phyloP scores from a whole-genome alignment of 2,329 filamentous ascomycete species.

The Fusarium sp. region DNA sequence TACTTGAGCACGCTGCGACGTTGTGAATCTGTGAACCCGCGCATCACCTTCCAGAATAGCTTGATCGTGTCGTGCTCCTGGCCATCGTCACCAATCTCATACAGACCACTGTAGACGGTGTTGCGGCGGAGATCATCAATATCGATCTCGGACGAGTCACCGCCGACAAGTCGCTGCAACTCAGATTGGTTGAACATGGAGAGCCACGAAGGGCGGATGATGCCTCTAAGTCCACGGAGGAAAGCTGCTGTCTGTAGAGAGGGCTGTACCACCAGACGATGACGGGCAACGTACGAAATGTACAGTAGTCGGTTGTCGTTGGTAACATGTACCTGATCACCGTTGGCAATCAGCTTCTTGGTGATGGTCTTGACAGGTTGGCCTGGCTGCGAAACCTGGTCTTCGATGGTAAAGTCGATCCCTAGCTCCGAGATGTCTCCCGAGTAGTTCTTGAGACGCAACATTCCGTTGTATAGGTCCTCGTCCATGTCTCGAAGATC shows the following conservation, averaged over 20 bases:
- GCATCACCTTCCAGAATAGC: constrained; percentile 93
- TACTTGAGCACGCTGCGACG: constrained; percentile 92
- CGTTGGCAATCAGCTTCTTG: constrained; percentile 80
- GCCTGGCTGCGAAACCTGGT: constrained; percentile 66
- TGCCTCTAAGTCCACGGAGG: constrained; percentile 83
- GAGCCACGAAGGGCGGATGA: constrained; percentile 93
- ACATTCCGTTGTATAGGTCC: constrained; percentile 87
- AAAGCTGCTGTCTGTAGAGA: constrained; percentile 88
- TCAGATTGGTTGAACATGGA: constrained; percentile 99
- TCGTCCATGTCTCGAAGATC: constrained; percentile 94
- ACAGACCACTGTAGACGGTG: constrained; percentile 89
- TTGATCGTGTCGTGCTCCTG: constrained; percentile 86
- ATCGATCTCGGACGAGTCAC: constrained; percentile 87
- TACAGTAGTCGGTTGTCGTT: constrained; percentile 96
- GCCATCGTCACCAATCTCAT: constrained; percentile 88
- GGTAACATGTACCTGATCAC: constrained; percentile 82
- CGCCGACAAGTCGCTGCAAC: constrained; percentile 91
- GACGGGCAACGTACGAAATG: constrained; percentile 89
- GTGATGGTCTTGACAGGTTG: constrained; percentile 72
- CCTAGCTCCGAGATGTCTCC: constrained; percentile 79
- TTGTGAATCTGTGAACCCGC: constrained; percentile 78
- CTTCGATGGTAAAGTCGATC: constrained; percentile 90
- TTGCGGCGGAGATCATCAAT: constrained; percentile 86
- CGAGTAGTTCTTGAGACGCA: constrained; percentile 84
- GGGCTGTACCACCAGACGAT: constrained; percentile 86